Conservation (phyloP, 2,329 filamentous ascomycete genomes). For the Allantophomopsis lycopodina region DNA sequence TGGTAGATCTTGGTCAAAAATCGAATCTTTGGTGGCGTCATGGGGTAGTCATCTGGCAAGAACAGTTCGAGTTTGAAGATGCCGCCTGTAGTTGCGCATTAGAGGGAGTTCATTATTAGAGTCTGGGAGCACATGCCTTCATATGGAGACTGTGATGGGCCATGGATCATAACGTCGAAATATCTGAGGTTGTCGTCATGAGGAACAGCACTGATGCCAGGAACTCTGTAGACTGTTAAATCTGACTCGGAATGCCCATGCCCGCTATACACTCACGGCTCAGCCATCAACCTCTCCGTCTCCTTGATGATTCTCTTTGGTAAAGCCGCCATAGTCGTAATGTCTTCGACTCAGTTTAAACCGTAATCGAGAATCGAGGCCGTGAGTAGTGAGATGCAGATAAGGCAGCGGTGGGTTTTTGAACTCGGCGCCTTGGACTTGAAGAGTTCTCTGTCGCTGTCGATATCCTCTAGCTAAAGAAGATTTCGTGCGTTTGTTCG, state of each 20-base stretch:
- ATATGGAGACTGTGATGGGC: constrained; percentile 83
- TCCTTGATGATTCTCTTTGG: constrained; percentile 98
- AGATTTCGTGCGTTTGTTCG: too few relatives aligned
- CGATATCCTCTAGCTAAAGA: too few relatives aligned
- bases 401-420: too few relatives aligned
- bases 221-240: constrained; percentile 46
- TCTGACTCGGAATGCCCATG: neutral
- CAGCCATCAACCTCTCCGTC: constrained; percentile 90
- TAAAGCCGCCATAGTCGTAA: constrained; percentile 42
- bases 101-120: neutral
- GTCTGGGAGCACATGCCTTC: constrained; percentile 50
- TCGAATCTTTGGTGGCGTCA: constrained; percentile 96
- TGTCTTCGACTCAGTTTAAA: too few relatives aligned
- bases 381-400: too few relatives aligned
- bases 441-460: too few relatives aligned
- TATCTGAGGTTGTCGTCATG: constrained; percentile 97
- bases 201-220: constrained; percentile 88
- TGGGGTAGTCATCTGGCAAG: constrained; percentile 95
- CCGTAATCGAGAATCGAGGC: too few relatives aligned
- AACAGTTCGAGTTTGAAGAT: constrained; percentile 97
- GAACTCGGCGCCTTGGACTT: too few relatives aligned
- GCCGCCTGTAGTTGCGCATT: constrained; percentile 28
- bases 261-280: constrained; percentile 54
- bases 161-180: constrained; percentile 95
- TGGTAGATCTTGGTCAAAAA: constrained; percentile 99